phyloP scores from a whole-genome alignment of 805 yeast genomes.

The Limtongia smithiae region DNA sequence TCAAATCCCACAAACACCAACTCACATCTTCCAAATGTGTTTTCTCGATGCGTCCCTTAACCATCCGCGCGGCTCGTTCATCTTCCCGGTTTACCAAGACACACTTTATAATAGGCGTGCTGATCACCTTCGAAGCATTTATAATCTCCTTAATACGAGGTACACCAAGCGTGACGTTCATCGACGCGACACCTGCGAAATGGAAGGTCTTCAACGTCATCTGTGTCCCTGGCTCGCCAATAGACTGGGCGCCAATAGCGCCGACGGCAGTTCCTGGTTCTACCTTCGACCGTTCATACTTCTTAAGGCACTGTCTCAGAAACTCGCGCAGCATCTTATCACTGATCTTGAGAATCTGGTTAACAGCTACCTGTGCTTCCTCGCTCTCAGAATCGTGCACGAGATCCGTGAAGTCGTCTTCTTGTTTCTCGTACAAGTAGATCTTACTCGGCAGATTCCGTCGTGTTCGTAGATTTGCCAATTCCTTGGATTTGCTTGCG shows the following conservation, averaged over 20 bases:
- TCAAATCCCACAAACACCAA: neutral
- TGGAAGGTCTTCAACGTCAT: conserved; percentile 97
- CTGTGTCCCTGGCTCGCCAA: conserved; percentile 99
- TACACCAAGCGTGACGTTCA: conserved; percentile 98
- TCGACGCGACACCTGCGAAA: conserved; percentile 99
- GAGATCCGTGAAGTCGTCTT: conserved; percentile 39
- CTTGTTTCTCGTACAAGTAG: conserved; percentile 40
- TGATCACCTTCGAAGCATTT: conserved; percentile 90
- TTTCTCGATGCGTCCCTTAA: conserved; percentile 94
- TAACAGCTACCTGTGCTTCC: conserved; percentile 31
- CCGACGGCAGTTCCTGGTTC: conserved; percentile 99
- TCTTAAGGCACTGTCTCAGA: conserved; percentile 68
- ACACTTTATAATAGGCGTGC: conserved; percentile 95
- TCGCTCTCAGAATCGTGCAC: conserved; percentile 39
- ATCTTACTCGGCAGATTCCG: conserved; percentile 49
- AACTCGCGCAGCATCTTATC: conserved; percentile 58
- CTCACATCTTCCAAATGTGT: conserved; percentile 67
- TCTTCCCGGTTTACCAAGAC: conserved; percentile 75
- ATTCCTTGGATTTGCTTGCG: conserved; percentile 49
- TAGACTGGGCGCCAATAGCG: conserved; percentile 98
- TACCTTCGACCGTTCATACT: conserved; percentile 84
- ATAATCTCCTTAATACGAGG: conserved; percentile 99
- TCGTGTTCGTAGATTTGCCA: conserved; percentile 56
- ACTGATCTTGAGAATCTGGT: conserved; percentile 57
- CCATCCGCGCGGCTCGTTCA: conserved; percentile 97